Base-by-base conservation (phyloP, 345 rosid species). In the Microcos paniculata region DNA sequence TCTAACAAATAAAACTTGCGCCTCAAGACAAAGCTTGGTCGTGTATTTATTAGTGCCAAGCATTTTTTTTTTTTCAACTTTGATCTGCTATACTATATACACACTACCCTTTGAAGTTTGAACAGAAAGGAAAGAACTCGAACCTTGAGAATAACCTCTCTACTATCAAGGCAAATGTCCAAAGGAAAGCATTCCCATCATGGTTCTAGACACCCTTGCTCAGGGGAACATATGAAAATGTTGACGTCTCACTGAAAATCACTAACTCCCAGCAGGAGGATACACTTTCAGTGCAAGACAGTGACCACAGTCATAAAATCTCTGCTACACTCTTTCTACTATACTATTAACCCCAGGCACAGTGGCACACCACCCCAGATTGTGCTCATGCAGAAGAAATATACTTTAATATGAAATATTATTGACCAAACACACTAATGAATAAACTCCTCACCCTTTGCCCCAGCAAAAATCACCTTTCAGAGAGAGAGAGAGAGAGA, bases 301-400 rank as follows among this genome's bases (percentile, higher is more conserved):
- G 30, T 45, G 72, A 68, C 18, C 57, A 68, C 0, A 8, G 42
- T 23, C 42, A 68, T 66, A 23, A 66, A 66, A 66, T 66, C 71
- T 43, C 71, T 45, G 70, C n/a, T 64, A 40, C 57, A 6, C 11
- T 52, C 4, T 48, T 11, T n/a, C 49, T 4, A 12, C 40, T 40
- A 5, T 10, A 43, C 70, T 43, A 66, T 15, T 43, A 65, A 4
- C 71, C 26, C 71, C 71, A 46, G 38, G 72, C 40, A 48, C 8
- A 16, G 24, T 30, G 56, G 58, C 42, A 68, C 72, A 21, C 58
- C 57, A 68, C 72, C 72, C 72, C 56, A 68, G 42, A 68, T 48
- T 48, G 16, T 68, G 15, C 38, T 19, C 57, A 68, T 48, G 26
- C 42, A 48, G 48, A 48, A 10, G 8, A 12, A 24, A 7, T 35